Conservation (phyloP, 495 filamentous ascomycete genomes). For the Hyaloscypha bicolor region DNA sequence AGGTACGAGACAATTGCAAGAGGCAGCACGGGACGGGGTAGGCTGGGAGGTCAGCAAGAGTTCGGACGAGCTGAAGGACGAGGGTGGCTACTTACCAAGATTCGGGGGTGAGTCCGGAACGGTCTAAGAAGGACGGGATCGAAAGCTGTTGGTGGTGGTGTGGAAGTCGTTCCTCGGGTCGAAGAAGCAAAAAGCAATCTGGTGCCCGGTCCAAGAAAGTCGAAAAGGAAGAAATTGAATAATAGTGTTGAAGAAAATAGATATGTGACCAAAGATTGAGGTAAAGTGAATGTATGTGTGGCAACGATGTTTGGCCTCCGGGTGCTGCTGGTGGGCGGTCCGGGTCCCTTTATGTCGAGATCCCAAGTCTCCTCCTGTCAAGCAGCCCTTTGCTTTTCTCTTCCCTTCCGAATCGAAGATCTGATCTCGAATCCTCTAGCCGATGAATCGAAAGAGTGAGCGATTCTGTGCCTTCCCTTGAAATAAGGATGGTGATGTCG, state of each 20-base stretch:
- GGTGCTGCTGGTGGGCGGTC: neutral
- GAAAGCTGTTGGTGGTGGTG: neutral
- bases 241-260: neutral
- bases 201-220: neutral
- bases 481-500: neutral
- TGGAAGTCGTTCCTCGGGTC: neutral
- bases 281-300: neutral
- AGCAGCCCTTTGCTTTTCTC: neutral
- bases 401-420: neutral
- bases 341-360: neutral
- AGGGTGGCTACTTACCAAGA: neutral
- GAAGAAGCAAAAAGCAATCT: neutral
- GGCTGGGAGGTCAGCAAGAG: neutral
- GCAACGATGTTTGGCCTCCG: neutral
- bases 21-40: neutral
- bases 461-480: neutral
- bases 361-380: neutral
- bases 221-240: neutral
- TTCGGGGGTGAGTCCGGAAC: neutral
- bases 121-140: neutral
- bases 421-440: neutral
- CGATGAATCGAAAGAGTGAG: neutral
- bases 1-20: neutral
- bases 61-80: neutral
- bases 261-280: slow-evolving; percentile 1